These are phyloP conservation scores for Fusarium sarcochroum DNA, from an alignment of 2,329 filamentous ascomycete genomes.

Conservation along the genomic window DNA sequence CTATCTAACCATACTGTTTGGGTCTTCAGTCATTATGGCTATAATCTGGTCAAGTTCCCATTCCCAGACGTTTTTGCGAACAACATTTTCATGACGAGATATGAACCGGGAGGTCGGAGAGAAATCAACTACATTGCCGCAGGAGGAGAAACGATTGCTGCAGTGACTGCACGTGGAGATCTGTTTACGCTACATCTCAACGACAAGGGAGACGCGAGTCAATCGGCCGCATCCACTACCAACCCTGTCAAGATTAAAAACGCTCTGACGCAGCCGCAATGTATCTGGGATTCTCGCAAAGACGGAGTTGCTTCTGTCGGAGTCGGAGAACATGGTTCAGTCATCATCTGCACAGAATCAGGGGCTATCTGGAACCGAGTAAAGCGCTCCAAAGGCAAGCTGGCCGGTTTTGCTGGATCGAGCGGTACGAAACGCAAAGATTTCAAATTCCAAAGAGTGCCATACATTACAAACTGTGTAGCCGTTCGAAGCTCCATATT, in stretches of 20 bases:
- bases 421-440: conserved; percentile 80
- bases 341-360: conserved; percentile 92
- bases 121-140: conserved; percentile 82
- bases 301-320: conserved; percentile 88
- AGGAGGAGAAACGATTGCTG: conserved; percentile 92
- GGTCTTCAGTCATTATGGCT: conserved; percentile 96
- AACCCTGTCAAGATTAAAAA: conserved; percentile 92
- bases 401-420: conserved; percentile 63
- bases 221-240: conserved; percentile 81
- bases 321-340: conserved; percentile 92
- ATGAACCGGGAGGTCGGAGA: conserved; percentile 75
- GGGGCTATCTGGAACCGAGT: conserved; percentile 94
- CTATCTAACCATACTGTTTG: conserved; percentile 91
- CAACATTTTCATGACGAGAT: conserved; percentile 74
- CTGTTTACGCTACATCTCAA: conserved; percentile 88
- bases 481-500: conserved; percentile 89
- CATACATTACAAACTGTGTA: conserved; percentile 86
- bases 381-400: conserved; percentile 85
- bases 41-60: conserved; percentile 90
- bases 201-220: conserved; percentile 73
- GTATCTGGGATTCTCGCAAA: conserved; percentile 91
- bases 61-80: conserved; percentile 78
- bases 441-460: conserved; percentile 94
- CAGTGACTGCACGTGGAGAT: conserved; percentile 86
- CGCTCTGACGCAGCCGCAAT: conserved; percentile 81